Conservation (phyloP, 306 rosid genomes). For the Astragalus membranaceus region DNA sequence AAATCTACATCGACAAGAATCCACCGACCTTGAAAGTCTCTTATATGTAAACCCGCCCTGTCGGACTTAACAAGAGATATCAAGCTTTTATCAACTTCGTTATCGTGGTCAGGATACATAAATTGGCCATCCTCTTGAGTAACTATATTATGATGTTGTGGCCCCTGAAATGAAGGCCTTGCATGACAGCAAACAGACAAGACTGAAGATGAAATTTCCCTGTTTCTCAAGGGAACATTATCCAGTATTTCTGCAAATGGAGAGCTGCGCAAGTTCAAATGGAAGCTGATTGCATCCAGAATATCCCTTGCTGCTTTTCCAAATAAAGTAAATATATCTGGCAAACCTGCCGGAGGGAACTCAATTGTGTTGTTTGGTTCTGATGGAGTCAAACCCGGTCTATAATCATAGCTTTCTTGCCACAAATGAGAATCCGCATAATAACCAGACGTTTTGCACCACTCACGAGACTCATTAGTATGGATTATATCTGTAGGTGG, state of each 20-base stretch:
- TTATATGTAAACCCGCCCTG: constrained; percentile 70
- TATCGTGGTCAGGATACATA: constrained; percentile 79
- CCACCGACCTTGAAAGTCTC: constrained; percentile 88
- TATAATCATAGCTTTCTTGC: constrained; percentile 80
- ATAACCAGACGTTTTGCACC: constrained; percentile 97
- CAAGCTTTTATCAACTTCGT: constrained; percentile 81
- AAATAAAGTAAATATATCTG: constrained; percentile 65
- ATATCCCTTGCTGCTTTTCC: constrained; percentile 84
- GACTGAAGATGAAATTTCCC: constrained; percentile 87
- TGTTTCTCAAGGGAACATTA: constrained; percentile 75
- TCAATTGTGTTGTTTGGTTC: constrained; percentile 61
- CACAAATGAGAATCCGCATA: constrained; percentile 72
- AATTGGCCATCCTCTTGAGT: constrained; percentile 81
- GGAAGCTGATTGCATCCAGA: constrained; percentile 82
- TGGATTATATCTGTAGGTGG: constrained; percentile 62
- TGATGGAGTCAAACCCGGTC: constrained; percentile 74
- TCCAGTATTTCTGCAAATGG: constrained; percentile 82
- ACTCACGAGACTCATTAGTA: constrained; percentile 61
- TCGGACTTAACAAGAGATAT: constrained; percentile 84
- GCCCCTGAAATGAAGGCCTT: constrained; percentile 81
- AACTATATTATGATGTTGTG: constrained; percentile 64
- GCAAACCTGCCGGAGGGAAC: constrained; percentile 82
- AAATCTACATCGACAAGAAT: constrained; percentile 81
- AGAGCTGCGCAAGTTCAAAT: constrained; percentile 79
- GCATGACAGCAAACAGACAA: constrained; percentile 93